phyloP scores from a whole-genome alignment of 306 rosid genomes.

The Acacia confusa region DNA sequence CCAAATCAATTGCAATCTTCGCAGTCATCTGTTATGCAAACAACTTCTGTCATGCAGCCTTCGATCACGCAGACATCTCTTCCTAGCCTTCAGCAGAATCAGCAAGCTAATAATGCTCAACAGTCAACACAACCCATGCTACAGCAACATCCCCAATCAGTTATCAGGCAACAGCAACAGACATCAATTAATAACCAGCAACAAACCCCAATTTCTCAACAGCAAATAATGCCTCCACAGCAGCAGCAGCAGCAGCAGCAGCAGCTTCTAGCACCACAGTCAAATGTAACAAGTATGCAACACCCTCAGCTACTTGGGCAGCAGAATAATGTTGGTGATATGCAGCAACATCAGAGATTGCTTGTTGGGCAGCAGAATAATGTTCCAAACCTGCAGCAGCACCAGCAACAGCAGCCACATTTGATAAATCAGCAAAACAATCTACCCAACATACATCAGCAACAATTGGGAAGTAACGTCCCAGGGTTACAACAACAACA shows the following conservation, averaged over 20 bases:
- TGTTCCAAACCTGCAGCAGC: conserved; percentile 65
- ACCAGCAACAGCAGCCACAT: conserved; percentile 62
- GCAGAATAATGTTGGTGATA: conserved; percentile 71
- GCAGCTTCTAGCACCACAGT: conserved; percentile 62
- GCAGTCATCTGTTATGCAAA: conserved; percentile 69
- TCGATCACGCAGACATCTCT: conserved; percentile 51
- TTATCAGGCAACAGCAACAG: conserved; percentile 72
- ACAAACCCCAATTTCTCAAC: conserved; percentile 65
- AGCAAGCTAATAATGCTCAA: conserved; percentile 62
- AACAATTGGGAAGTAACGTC: conserved; percentile 71
- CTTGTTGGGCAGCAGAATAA: conserved; percentile 68
- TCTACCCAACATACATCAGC: conserved; percentile 74
- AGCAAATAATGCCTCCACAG: conserved; percentile 51
- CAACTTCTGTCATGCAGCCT: conserved; percentile 54
- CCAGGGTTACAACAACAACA: conserved; percentile 71
- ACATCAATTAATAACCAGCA: conserved; percentile 64
- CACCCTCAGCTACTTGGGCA: conserved; percentile 68
- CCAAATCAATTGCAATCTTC: conserved; percentile 76
- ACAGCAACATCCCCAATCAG: conserved; percentile 75
- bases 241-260: conserved; percentile 79
- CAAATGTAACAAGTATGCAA: conserved; percentile 61
- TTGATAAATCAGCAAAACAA: conserved; percentile 71
- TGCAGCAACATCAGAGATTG: conserved; percentile 75
- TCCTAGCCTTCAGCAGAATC: conserved; percentile 71
- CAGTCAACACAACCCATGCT: conserved; percentile 70